These are phyloP conservation scores for Heliamphora pulchella DNA, from an alignment of 179 eudicot genomes.

Conservation along the genomic window DNA sequence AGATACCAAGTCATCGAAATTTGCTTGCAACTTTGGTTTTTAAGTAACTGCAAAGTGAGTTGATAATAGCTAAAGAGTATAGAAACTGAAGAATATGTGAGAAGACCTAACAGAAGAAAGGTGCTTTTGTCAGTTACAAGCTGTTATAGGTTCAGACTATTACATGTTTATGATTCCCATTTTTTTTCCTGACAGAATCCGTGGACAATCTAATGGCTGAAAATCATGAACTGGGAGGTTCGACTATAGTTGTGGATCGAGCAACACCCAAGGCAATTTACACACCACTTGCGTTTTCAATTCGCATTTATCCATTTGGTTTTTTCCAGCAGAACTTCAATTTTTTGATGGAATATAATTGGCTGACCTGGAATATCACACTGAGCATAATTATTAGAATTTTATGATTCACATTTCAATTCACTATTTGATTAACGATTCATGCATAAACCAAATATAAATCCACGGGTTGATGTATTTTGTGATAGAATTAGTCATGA, in stretches of 20 bases:
- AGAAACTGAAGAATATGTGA: neutral
- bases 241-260: constrained; percentile 92
- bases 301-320: neutral
- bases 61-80: too few species aligned
- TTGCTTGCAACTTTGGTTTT: too few species aligned
- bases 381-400: too few species aligned
- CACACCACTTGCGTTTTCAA: neutral
- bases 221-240: constrained; percentile 91
- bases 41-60: too few species aligned
- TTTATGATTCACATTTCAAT: too few species aligned
- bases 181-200: constrained; percentile 50
- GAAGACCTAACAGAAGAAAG: neutral
- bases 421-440: too few species aligned
- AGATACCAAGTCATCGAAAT: too few species aligned
- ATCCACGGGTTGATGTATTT: too few species aligned
- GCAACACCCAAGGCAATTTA: constrained; percentile 86
- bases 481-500: too few species aligned
- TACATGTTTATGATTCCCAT: neutral
- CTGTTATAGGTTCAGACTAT: constrained; percentile 3
- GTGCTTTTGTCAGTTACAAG: neutral
- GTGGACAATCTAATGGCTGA: constrained; percentile 90
- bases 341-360: neutral
- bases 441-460: too few species aligned
- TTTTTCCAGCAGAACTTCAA: neutral
- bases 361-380: neutral